Evolutionary conservation across 306 rosid genomes (phyloP), one percentile per base, ranked within the genome.

Genomic region (Biancaea sappan): DNA sequence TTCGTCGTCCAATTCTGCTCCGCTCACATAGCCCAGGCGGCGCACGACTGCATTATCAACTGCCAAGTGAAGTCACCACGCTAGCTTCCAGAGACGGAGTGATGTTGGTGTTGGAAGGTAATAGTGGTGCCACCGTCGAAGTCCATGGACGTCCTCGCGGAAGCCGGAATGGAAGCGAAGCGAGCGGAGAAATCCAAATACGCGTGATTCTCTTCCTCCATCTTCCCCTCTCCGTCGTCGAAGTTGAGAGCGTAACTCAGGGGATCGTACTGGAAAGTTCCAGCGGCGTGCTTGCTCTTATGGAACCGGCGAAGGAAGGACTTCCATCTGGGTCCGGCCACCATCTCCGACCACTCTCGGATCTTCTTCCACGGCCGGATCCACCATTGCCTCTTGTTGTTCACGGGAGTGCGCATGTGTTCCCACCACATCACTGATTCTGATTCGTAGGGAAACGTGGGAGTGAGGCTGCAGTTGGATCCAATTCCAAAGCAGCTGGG

Each of bases 161-260:
- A 40, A 6, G 82, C 73, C 44, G 90, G 84, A 21, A 90, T 69
- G 1, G 90, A 44, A 6, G 88, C 98, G 77, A 76, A 92, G 0
- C 96, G 79, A 21, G 77, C 11, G 0, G 94, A 88, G 88, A 90
- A 88, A 21, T 77, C 84, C 41, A 70, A 71, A 66, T 67, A 60
- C 4, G 67, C 40, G 43, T 59, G 66, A 28, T 62, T 82, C 0
- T 84, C 87, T 0, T 44, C 72, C 13, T 28, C 78, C 13, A 34
- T 72, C 18, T 43, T 81, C 32, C 69, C 72, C 5, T 67, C 10
- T 2, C 90, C 86, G 6, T 89, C 92, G 41, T 89, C 96, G 73
- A 92, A 92, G 60, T 89, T 89, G 22, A 81, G 89, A 7, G 97
- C 68, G 59, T 92, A 88, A 63, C 93, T 88, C n/a, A 59, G 34